A percentile compares a stretch with the other conserved stretches of the same genome.
Conservation (phyloP, 805 yeast species). For the Diddensiella transvaalensis region DNA sequence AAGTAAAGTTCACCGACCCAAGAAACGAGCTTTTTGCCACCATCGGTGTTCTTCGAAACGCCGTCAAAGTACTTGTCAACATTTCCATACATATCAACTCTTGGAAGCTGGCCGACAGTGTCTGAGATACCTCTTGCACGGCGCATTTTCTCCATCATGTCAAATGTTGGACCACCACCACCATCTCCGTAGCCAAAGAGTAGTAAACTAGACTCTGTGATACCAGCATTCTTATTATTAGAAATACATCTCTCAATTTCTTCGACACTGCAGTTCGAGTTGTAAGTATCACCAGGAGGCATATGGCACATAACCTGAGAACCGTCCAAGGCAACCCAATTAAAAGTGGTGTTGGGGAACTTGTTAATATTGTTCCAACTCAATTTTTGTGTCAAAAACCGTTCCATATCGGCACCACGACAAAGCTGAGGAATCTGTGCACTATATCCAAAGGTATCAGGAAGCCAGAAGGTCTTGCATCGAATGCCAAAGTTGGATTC, state of each 20-base stretch:
- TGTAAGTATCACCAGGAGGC: slow-evolving; percentile 97
- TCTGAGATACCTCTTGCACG: slow-evolving; percentile 89
- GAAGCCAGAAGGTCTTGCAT: slow-evolving; percentile 85
- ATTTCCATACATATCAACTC: slow-evolving; percentile 69
- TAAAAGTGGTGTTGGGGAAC: slow-evolving; percentile 88
- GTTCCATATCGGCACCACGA: slow-evolving; percentile 74
- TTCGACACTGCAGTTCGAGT: slow-evolving; percentile 90
- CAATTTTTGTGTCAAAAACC: slow-evolving; percentile 86
- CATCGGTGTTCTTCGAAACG: slow-evolving; percentile 55
- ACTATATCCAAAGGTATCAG: slow-evolving; percentile 95
- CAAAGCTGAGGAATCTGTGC: slow-evolving; percentile 94
- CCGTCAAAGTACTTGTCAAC: slow-evolving; percentile 75
- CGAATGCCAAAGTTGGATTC: slow-evolving; percentile 72
- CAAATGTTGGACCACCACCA: slow-evolving; percentile 96
- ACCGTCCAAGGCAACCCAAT: slow-evolving; percentile 94
- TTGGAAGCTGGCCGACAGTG: slow-evolving; percentile 76
- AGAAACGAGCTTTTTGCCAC: slow-evolving; percentile 68
- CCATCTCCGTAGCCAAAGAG: slow-evolving; percentile 96
- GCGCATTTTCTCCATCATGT: slow-evolving; percentile 87
- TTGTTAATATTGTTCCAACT: slow-evolving; percentile 95
- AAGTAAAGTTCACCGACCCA: slow-evolving; percentile 94
- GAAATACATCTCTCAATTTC: slow-evolving; percentile 76
- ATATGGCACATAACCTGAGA: slow-evolving; percentile 91
- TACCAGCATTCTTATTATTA: slow-evolving; percentile 79
- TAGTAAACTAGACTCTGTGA: slow-evolving; percentile 74